Evolutionary conservation across 257 asterid genomes (phyloP), one percentile per base, ranked within the genome.

Genomic region (Solanum bulbocastanum): DNA sequence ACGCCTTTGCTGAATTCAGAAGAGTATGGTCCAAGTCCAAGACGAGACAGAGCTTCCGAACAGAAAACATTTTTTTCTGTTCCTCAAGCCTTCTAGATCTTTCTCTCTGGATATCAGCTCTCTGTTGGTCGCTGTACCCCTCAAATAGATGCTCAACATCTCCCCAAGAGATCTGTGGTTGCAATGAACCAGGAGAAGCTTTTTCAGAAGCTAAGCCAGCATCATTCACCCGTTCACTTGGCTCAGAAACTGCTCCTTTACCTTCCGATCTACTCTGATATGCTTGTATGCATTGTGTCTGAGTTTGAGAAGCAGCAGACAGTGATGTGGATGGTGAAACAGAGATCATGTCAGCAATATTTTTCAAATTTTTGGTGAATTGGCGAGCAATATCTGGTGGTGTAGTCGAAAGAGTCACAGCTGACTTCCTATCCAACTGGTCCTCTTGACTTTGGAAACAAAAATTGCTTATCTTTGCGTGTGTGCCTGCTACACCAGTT

Each of bases 11-110:
- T 37, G 99, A 97, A 93, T 97, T 97, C 79, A 97, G 90, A 39
- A 97, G 98, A 74, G 99, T 97, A 75, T 97, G 99, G 91, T 97
- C 99, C 89, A 97, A 93, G 92, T 97, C 99, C 93, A 97, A 94
- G 91, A 97, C 99, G 72, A 97, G 99, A 91, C 98, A 95, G 58
- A 97, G 96, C 90, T 97, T 97, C 89, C 92, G 93, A 88, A 88
- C 93, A 73, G 95, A 94, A 93, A 96, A 95, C 98, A 97, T 93
- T 89, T 95, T 96, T 89, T 92, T 92, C 93, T 96, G 99, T 89
- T 97, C 99, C 86, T 94, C 98, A 86, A 97, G 93, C 93, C 99
- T 95, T 92, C 99, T 92, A 65, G 94, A 88, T 92, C 99, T 96
- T 90, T 97, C 99, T 90, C 90, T 95, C 88, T 94, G 99, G 89